A percentile compares a stretch with the other conserved stretches of the same genome.
These are phyloP conservation scores for Pichia thaimueangensis DNA, from an alignment of 805 yeast species.

Conservation along the genomic window DNA sequence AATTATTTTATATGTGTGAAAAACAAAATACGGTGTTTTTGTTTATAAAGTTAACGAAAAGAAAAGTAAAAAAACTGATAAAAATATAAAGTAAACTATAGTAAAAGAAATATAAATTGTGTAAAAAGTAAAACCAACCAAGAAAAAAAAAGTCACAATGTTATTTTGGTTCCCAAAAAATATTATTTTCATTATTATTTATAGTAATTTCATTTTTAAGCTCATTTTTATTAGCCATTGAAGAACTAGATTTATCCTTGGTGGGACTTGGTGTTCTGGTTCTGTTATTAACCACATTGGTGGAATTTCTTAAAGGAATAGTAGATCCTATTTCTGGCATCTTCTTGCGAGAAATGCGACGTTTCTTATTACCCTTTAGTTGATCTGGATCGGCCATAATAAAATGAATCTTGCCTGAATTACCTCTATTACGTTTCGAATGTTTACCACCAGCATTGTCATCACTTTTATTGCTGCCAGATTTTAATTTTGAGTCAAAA, in stretches of 20 bases:
- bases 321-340: no score
- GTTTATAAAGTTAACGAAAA: background rate
- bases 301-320: constrained; percentile 11
- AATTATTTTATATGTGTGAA: background rate
- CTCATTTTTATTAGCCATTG: background rate
- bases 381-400: constrained; percentile 15
- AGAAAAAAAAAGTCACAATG: no score
- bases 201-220: background rate
- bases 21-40: no score
- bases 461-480: background rate
- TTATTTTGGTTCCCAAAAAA: constrained; percentile 2
- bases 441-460: background rate
- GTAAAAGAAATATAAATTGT: no score
- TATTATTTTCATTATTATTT: constrained; percentile 1
- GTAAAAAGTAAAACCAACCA: no score
- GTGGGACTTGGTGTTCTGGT: constrained; percentile 4
- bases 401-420: constrained; percentile 10
- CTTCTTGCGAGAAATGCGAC: constrained; percentile 1
- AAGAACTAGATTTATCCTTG: background rate
- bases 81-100: no score
- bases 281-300: constrained; percentile 10
- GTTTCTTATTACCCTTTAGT: constrained; percentile 8
- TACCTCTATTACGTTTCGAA: background rate
- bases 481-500: background rate
- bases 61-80: no score